Evolutionary conservation across 1,139 yeast species (phyloP), one percentile per base, ranked within the genome.

Genomic region (Saccharomyces hybrid): DNA sequence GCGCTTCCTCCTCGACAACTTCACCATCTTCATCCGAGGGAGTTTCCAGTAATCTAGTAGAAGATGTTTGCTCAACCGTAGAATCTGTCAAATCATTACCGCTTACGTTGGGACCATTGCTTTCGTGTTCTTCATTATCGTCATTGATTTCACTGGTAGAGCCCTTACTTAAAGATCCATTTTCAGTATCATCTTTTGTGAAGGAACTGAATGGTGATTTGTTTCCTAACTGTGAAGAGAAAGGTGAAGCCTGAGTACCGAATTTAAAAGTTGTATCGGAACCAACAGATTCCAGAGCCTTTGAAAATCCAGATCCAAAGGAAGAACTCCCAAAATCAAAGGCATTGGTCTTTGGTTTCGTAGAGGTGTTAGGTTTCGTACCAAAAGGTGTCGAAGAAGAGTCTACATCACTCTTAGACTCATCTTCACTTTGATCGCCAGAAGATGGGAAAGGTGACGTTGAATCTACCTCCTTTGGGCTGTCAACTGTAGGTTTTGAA

Each of bases 61-160:
- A 38, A 4, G 64, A 57, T 2, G 62, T 57, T 48, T 57, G 59
- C 42, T 60, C 65, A 13, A 59, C 59, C 4, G 65, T 61, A 3
- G 64, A 56, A 47, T 62, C 66, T 16, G 51, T 50, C 5, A 59
- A 50, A 20, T 44, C 26, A 29, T 38, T 13, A 14, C 11, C 49
- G 14, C 28, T 46, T 25, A 31, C 31, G 16, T 55, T 47, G 4
- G 52, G 51, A 20, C 54, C 9, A 38, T 49, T 46, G n/a, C 51
- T 20, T n/a, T 56, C 55, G n/a, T 52, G 56, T 25, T 52, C 54
- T 7, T 52, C 34, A 27, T 54, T 8, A 16, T 23, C 41, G 9
- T 23, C 41, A 9, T 26, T 14, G 7, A 16, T 27, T 16, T 16
- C 27, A 9, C 31, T 28, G 20, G 14, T 29, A 2, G 29, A 28